Conservation (phyloP, 2,329 filamentous ascomycete species). For the Dactylellina leptospora region DNA sequence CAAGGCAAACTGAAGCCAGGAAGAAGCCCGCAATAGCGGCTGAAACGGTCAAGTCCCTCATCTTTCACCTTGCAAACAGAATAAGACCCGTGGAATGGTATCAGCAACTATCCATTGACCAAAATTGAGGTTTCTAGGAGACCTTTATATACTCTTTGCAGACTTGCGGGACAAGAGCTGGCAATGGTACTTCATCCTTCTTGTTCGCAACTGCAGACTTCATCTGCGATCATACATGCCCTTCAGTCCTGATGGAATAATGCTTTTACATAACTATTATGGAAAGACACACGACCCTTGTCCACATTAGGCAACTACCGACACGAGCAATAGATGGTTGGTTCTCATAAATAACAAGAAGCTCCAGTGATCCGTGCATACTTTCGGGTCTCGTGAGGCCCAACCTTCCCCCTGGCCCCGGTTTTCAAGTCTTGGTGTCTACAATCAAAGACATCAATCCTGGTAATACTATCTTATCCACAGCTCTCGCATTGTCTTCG, state of each 20-base stretch:
- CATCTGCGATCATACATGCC: too few species aligned
- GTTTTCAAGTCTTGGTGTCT: not conserved
- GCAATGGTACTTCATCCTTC: too few species aligned
- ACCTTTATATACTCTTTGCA: not conserved
- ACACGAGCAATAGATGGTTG: not conserved
- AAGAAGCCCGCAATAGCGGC: slow-evolving; percentile 9
- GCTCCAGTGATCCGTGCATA: too few species aligned
- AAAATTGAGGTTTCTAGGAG: too few species aligned
- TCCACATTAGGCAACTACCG: slow-evolving; percentile 5
- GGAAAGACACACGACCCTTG: slow-evolving; percentile 15
- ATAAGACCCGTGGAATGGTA: too few species aligned
- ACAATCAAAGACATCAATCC: not conserved
- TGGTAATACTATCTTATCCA: not conserved
- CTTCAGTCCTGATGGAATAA: too few species aligned
- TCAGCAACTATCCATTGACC: too few species aligned
- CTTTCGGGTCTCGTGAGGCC: not conserved
- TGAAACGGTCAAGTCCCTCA: slow-evolving; percentile 5
- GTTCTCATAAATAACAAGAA: not conserved
- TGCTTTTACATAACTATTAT: slow-evolving; percentile 7
- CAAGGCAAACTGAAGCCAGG: slow-evolving; percentile 19
- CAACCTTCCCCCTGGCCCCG: not conserved
- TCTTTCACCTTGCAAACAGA: too few species aligned
- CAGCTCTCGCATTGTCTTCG: too few species aligned
- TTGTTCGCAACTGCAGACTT: too few species aligned
- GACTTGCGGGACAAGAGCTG: too few species aligned